Base-by-base conservation (phyloP, 306 rosid species). In the Rosa persica region DNA sequence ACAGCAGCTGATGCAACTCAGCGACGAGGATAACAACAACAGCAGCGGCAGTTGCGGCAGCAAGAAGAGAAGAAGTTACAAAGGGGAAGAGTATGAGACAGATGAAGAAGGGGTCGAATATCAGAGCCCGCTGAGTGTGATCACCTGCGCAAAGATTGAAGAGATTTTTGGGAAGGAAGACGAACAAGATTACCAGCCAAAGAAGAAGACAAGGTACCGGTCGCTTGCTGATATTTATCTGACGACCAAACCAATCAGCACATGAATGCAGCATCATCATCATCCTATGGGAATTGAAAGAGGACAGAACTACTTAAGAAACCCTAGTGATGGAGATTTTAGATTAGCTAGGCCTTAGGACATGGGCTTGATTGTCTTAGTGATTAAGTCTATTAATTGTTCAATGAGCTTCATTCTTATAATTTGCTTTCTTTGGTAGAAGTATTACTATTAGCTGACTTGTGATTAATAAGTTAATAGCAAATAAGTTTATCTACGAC, bases 131-230 rank as follows among this genome's bases (percentile, higher is more conserved):
- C 40, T 27, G 61, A 70, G 54, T 27, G 71, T 67, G 8, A 61
- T 84, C 65, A 81, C 76, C 16, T 73, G 80, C 58, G 79, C 83
- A 0, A 84, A 85, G 80, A 83, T 83, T 16, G 82, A 80, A 76
- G 90, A 89, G 81, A 83, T 89, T 65, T 89, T 87, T 1, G 96
- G 93, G 48, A 84, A 84, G 43, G 89, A 86, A 36, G 86, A 83
- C 34, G 76, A 54, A 58, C 46, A 40, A 47, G 78, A 66, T 60
- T 67, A 9, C 57, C 49, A 38, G 42, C 72, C 80, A 0, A 88
- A 78, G 80, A 85, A 87, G 81, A 75, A 75, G 72, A 89, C 82
- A 52, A 90, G 79, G 65, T 89, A 77, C 73, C 81, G 94, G 23
- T 86, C 86, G 71, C 84, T 92, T 51, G 67, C 71, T 39, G 76